These are phyloP conservation scores for Boletus austroedulis DNA, from an alignment of 1,284 basidiomycete species.

Conservation along the genomic window DNA sequence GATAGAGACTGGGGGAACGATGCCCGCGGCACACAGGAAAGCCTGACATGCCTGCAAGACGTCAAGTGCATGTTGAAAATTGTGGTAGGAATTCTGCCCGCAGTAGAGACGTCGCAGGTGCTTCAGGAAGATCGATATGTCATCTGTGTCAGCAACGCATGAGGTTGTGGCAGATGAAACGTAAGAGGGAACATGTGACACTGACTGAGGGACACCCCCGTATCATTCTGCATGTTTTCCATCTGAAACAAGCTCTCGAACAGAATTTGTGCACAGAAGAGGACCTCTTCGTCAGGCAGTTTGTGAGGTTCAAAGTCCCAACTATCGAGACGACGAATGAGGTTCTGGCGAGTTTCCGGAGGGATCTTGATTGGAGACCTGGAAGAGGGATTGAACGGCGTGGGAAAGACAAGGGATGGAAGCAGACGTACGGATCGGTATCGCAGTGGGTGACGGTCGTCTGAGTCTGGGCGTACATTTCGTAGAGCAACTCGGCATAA, in stretches of 20 bases:
- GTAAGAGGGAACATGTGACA: conserved; percentile 27
- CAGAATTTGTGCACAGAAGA: conserved; percentile 77
- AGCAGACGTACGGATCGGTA: conserved; percentile 43
- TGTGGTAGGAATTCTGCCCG: conserved; percentile 89
- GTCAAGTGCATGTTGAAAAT: conserved; percentile 92
- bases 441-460: conserved; percentile 63
- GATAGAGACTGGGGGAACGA: conserved; percentile 73
- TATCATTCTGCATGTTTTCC: conserved; percentile 68
- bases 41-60: conserved; percentile 90
- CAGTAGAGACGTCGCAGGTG: conserved; percentile 87
- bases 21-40: conserved; percentile 73
- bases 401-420: neutral
- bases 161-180: conserved; percentile 21
- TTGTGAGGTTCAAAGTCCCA: conserved; percentile 90
- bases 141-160: conserved; percentile 44
- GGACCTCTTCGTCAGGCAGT: conserved; percentile 73
- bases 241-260: conserved; percentile 72
- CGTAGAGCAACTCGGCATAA: conserved; percentile 76
- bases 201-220: conserved; percentile 67
- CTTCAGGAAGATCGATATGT: conserved; percentile 72
- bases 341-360: conserved; percentile 44
- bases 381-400: conserved; percentile 27
- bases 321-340: conserved; percentile 65
- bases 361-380: conserved; percentile 38
- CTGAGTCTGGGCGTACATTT: conserved; percentile 79